Evolutionary conservation across 768 basidiomycete genomes (phyloP).

Genomic region (Suillus variegatus): DNA sequence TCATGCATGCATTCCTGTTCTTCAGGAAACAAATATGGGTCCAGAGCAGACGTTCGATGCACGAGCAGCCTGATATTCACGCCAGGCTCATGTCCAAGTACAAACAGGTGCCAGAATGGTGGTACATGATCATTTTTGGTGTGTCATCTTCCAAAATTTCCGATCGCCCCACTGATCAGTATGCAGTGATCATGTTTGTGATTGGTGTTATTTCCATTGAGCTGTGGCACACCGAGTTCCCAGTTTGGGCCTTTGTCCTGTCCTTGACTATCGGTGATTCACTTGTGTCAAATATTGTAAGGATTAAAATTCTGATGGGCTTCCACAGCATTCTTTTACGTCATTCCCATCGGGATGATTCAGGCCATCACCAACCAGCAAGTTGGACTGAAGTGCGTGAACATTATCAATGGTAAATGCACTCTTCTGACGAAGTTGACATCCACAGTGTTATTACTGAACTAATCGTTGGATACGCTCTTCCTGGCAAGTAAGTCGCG

Average conservation of each 20-base stretch:
- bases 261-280: constrained; percentile 20
- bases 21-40: constrained; percentile 80
- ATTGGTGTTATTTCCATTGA: constrained; percentile 37
- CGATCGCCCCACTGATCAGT: constrained; percentile 5
- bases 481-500: constrained; percentile 43
- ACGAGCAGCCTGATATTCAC: constrained; percentile 75
- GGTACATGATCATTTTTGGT: constrained; percentile 46
- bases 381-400: constrained; percentile 48
- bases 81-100: constrained; percentile 48
- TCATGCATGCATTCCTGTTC: constrained; percentile 72
- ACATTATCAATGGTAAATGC: constrained; percentile 15
- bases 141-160: constrained; percentile 11
- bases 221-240: constrained; percentile 42
- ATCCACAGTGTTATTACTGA: constrained; percentile 60
- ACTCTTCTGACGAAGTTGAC: neutral
- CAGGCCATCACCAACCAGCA: constrained; percentile 71
- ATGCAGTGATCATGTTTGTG: constrained; percentile 31
- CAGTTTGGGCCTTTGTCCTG: constrained; percentile 39
- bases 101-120: constrained; percentile 54
- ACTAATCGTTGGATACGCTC: constrained; percentile 59
- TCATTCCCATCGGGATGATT: constrained; percentile 43
- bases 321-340: constrained; percentile 28
- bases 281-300: neutral
- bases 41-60: constrained; percentile 67
- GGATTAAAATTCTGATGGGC: neutral